These are phyloP conservation scores for Calonectria naviculata DNA, from an alignment of 2,329 filamentous ascomycete species.

Conservation along the genomic window DNA sequence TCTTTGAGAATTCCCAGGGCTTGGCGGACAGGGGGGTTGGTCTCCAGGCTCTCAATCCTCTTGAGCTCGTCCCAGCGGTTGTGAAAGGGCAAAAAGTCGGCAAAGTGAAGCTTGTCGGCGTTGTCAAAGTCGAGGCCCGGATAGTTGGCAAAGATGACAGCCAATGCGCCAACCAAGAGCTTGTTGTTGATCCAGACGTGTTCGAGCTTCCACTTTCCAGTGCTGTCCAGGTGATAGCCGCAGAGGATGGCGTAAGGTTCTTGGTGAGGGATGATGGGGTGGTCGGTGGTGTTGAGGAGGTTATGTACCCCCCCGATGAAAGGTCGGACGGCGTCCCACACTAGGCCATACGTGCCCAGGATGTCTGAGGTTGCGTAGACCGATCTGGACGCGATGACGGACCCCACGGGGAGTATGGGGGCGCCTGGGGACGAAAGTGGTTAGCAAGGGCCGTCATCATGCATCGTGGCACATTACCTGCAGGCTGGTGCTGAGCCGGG, in stretches of 20 bases:
- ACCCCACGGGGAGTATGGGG: background rate
- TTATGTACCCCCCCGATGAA: background rate
- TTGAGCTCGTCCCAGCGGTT: conserved; percentile 7
- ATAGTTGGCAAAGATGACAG: background rate
- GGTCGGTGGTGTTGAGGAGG: background rate
- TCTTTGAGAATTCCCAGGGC: background rate
- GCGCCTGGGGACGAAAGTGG: background rate
- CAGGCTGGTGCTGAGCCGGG: background rate
- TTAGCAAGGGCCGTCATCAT: conserved; percentile 1
- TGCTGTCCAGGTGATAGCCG: background rate
- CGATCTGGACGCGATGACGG: background rate
- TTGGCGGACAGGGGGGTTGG: background rate
- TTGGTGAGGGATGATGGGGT: background rate
- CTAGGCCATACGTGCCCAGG: background rate
- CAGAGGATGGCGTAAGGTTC: background rate
- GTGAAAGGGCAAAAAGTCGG: background rate
- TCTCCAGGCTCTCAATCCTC: background rate
- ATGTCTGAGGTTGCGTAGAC: background rate
- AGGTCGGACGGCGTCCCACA: background rate
- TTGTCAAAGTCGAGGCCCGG: background rate
- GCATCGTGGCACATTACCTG: background rate
- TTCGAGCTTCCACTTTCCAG: background rate
- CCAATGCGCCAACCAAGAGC: background rate
- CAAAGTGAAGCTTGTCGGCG: background rate
- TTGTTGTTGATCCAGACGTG: conserved; percentile 18